Evolutionary conservation across 352 stramenopile species (phyloP).

Genomic region (Aphanomyces astaci): DNA sequence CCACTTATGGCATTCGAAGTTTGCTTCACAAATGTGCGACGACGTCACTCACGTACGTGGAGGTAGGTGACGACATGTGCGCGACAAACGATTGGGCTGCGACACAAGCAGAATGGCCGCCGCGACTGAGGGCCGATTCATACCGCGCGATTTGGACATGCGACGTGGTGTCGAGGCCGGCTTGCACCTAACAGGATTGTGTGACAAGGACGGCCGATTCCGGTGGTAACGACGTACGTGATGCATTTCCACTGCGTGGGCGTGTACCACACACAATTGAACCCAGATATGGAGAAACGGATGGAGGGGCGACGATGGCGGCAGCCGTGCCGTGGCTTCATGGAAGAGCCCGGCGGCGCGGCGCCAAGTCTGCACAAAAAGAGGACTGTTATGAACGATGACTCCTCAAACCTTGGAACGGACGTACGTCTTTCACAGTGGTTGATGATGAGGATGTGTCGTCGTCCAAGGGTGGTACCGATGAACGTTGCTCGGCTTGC

Average conservation of each 20-base stretch:
- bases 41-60: neutral
- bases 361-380: neutral
- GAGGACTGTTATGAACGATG: neutral
- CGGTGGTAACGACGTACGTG: neutral
- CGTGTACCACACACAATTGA: neutral
- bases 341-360: neutral
- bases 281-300: neutral
- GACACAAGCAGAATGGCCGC: neutral
- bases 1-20: no score
- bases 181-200: neutral
- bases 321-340: neutral
- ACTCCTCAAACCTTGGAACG: neutral
- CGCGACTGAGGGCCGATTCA: slow-evolving; percentile 12
- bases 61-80: neutral
- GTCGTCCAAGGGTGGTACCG: neutral
- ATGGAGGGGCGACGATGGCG: neutral
- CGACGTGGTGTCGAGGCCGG: neutral
- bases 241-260: slow-evolving; percentile 1
- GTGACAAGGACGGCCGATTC: neutral
- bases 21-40: no score
- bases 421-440: neutral
- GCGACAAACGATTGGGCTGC: neutral
- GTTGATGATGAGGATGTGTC: neutral
- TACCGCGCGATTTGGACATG: slow-evolving; percentile 3
- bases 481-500: neutral